Conservation (phyloP, 2,329 filamentous ascomycete genomes). For the Xylariaceae sp. region DNA sequence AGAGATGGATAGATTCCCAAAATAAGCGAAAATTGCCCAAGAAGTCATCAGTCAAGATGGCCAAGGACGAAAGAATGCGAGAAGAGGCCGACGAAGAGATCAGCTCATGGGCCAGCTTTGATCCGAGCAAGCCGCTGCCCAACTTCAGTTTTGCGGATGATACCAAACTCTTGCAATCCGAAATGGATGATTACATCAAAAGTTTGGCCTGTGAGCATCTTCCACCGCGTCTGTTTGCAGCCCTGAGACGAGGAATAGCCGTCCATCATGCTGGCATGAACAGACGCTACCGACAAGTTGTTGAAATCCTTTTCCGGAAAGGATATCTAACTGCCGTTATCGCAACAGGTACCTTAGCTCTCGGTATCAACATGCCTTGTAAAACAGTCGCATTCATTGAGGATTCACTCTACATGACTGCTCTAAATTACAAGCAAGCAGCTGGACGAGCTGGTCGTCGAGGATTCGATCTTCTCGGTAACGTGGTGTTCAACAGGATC, state of each 20-base stretch:
- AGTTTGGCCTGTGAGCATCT: conserved; percentile 49
- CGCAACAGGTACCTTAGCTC: conserved; percentile 68
- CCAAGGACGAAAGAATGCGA: conserved; percentile 42
- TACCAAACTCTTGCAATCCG: conserved; percentile 42
- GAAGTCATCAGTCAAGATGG: conserved; percentile 34
- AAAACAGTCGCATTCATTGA: conserved; percentile 74
- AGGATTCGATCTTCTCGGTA: conserved; percentile 75
- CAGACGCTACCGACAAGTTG: conserved; percentile 65
- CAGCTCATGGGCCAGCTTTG: conserved; percentile 58
- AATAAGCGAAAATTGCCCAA: conserved; percentile 34
- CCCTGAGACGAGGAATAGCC: conserved; percentile 63
- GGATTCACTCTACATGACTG: conserved; percentile 67
- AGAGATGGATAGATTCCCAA: conserved; percentile 49
- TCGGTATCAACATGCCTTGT: conserved; percentile 81
- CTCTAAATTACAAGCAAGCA: conserved; percentile 71
- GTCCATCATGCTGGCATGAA: conserved; percentile 80
- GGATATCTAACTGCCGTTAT: conserved; percentile 66
- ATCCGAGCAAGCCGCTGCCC: conserved; percentile 37
- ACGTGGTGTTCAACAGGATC: conserved; percentile 71
- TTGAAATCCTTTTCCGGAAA: conserved; percentile 69
- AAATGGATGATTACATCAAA: conserved; percentile 51
- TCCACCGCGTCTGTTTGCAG: conserved; percentile 49
- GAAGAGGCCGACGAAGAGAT: conserved; percentile 52
- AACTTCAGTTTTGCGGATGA: conserved; percentile 16
- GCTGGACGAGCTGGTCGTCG: conserved; percentile 73